Conservation (phyloP, 768 basidiomycete genomes). For the Boletus rubescentipes region DNA sequence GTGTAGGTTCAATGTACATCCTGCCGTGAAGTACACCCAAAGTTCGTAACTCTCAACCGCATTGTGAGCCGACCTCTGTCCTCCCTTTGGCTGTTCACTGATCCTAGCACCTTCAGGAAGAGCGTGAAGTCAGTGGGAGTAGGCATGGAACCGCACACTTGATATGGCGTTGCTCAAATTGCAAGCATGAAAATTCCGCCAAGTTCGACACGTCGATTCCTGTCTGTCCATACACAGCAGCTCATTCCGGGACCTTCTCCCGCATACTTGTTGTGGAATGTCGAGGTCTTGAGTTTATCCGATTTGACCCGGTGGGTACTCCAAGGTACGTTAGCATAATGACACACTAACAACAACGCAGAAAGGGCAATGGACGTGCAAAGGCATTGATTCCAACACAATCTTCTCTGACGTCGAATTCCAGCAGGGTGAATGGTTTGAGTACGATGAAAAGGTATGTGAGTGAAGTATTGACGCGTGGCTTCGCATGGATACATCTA, state of each 20-base stretch:
- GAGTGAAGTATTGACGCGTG: too few relatives aligned
- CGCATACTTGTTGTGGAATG: conserved; percentile 78
- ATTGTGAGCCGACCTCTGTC: conserved; percentile 38
- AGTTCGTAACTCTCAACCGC: conserved; percentile 69
- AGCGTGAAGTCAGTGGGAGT: conserved; percentile 59
- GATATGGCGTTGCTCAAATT: conserved; percentile 76
- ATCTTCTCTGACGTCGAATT: conserved; percentile 63
- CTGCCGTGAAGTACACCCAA: conserved; percentile 77
- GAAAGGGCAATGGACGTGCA: conserved; percentile 74
- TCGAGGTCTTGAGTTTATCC: conserved; percentile 79
- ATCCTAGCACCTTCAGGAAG: conserved; percentile 48
- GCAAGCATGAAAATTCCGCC: conserved; percentile 80
- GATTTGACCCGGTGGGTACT: conserved; percentile 68
- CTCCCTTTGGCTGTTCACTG: background rate
- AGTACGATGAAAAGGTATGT: conserved; percentile 87
- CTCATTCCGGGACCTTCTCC: conserved; percentile 58
- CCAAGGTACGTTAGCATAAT: background rate
- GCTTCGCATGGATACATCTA: background rate
- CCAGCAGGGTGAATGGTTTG: conserved; percentile 61
- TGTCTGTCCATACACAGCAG: conserved; percentile 55
- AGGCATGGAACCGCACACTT: conserved; percentile 73
- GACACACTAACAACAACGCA: conserved; percentile 29
- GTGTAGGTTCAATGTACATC: conserved; percentile 72
- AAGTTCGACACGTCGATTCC: conserved; percentile 62
- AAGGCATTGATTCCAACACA: conserved; percentile 55